Evolutionary conservation across 1,284 basidiomycete species (phyloP), one percentile per base, ranked within the genome.

Genomic region (Grifola frondosa): DNA sequence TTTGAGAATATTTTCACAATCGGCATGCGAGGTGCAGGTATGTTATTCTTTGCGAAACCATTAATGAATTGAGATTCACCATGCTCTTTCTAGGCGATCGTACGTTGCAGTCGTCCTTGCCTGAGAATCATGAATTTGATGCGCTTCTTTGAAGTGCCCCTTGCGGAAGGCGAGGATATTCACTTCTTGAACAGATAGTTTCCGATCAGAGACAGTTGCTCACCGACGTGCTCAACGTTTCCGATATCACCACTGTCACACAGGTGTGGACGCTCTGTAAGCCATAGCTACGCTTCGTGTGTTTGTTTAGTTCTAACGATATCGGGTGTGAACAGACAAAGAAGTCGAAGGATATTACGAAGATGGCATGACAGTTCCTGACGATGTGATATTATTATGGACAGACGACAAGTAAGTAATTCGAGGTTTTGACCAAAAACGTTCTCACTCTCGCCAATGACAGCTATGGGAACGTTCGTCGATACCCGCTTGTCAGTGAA

Each of bases 271-370:
- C 75, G 23, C 66, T 84, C 3, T 83, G 78, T 81, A 50, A 34
- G 75, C 68, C n/a, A 10, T 15, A n/a, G 17, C 15, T 11, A 1
- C 25, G 15, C 17, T 28, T 9, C 31, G 35, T 31, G 15, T 13
- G 9, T 10, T 5, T n/a, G 9, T 23, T 19, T 21, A 11, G 16
- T 51, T 15, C 34, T 37, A 11, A 19, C n/a, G 22, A 33, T n/a
- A n/a, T n/a, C 5, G 22, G n/a, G 22, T 7, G n/a, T 10, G 15
- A 5, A 40, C 38, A 76, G 74, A 77, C 55, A 82, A 83, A 59
- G 82, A 85, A 53, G 84, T 86, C 16, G 75, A 82, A 56, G 78
- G 75, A 0, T 86, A 84, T 59, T 86, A 81, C 54, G 78, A 81
- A 33, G 69, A 77, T 45, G 81, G 80, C 3, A 65, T 84, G 64